These are phyloP conservation scores for Coemansia erecta DNA, from an alignment of 192 early-diverging fungal genomes.

Conservation along the genomic window DNA sequence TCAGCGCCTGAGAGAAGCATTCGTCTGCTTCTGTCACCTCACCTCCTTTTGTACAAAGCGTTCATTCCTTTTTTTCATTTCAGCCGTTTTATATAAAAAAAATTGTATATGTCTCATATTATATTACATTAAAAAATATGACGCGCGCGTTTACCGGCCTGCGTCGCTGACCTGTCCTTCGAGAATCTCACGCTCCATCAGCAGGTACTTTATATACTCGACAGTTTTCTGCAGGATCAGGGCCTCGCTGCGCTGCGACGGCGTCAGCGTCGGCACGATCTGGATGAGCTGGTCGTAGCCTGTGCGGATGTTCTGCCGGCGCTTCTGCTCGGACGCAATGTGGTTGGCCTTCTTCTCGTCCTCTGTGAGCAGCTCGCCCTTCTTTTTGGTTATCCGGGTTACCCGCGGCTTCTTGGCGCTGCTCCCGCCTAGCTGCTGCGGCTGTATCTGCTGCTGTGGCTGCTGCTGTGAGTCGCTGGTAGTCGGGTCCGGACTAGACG, in stretches of 20 bases:
- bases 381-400: conserved; percentile 36
- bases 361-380: conserved; percentile 77
- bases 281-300: conserved; percentile 90
- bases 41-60: not conserved
- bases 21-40: not conserved
- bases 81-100: not conserved
- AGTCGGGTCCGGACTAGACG: not conserved
- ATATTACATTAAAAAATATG: too few relatives aligned
- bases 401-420: conserved; percentile 6
- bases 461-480: not conserved
- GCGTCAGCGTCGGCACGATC: conserved; percentile 79
- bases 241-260: conserved; percentile 80
- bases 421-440: conserved; percentile 1
- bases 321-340: conserved; percentile 92
- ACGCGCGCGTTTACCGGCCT: not conserved
- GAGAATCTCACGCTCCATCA: conserved; percentile 55
- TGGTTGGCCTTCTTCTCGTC: conserved; percentile 94
- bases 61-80: too few relatives aligned
- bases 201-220: conserved; percentile 71
- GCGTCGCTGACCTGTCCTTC: conserved; percentile 45
- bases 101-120: not conserved
- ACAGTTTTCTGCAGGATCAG: conserved; percentile 83
- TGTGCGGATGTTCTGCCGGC: conserved; percentile 83
- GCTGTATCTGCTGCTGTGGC: not conserved
- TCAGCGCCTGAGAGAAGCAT: conserved; percentile 1